Conservation (phyloP, 2,329 filamentous ascomycete genomes). For the Cladophialophora bantiana region DNA sequence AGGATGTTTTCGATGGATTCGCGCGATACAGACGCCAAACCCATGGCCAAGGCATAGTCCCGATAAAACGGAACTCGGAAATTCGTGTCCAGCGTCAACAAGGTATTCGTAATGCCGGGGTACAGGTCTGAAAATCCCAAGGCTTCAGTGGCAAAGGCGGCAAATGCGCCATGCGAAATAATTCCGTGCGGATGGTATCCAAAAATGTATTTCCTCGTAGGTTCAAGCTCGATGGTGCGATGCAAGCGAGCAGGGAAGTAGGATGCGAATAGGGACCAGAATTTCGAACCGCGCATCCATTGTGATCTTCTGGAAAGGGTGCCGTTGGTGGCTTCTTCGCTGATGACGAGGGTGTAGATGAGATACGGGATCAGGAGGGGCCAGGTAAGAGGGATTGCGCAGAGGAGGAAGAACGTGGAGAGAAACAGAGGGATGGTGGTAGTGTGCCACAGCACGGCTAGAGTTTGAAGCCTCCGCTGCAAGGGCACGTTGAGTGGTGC, state of each 20-base stretch:
- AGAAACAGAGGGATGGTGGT: slow-evolving; percentile 74
- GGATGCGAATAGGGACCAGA: slow-evolving; percentile 89
- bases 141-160: slow-evolving; percentile 87
- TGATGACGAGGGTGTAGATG: slow-evolving; percentile 77
- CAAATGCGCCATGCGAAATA: slow-evolving; percentile 95
- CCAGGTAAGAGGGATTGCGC: slow-evolving; percentile 91
- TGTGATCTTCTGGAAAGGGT: slow-evolving; percentile 76
- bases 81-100: slow-evolving; percentile 93
- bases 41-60: slow-evolving; percentile 90
- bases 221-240: slow-evolving; percentile 78
- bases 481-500: slow-evolving; percentile 79
- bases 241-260: slow-evolving; percentile 93
- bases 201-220: slow-evolving; percentile 91
- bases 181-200: slow-evolving; percentile 98
- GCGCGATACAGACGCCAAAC: slow-evolving; percentile 85
- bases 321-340: slow-evolving; percentile 77
- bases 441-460: slow-evolving; percentile 77
- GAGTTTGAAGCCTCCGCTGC: slow-evolving; percentile 75
- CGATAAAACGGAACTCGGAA: slow-evolving; percentile 93
- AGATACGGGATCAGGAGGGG: slow-evolving; percentile 79
- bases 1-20: slow-evolving; percentile 91
- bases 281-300: slow-evolving; percentile 71
- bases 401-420: slow-evolving; percentile 86
- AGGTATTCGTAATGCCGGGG: slow-evolving; percentile 91
- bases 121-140: slow-evolving; percentile 87